phyloP scores from a whole-genome alignment of 257 asterid genomes.

The Capsicum pubescens region DNA sequence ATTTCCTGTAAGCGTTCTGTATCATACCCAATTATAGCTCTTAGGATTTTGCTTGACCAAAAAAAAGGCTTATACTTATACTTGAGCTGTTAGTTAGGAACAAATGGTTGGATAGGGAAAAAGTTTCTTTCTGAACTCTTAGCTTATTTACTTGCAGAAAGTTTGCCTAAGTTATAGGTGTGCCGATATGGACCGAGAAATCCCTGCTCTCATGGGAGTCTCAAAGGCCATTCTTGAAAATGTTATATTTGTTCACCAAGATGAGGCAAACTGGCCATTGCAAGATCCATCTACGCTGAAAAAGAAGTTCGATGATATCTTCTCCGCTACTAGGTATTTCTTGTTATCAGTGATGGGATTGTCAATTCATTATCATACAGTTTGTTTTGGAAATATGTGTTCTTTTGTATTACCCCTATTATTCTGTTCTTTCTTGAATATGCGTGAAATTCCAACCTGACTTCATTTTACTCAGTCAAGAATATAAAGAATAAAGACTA shows the following conservation, averaged over 20 bases:
- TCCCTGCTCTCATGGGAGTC: slow-evolving; percentile 99
- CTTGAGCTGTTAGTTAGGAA: not conserved
- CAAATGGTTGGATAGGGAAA: not conserved
- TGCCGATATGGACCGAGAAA: slow-evolving; percentile 99
- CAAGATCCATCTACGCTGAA: slow-evolving; percentile 92
- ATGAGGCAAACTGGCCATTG: slow-evolving; percentile 99
- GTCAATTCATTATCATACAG: not conserved
- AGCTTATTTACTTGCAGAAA: slow-evolving; percentile 69
- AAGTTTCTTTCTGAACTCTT: slow-evolving; percentile 34
- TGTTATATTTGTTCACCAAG: slow-evolving; percentile 98
- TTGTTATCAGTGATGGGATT: slow-evolving; percentile 24
- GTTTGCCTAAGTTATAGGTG: slow-evolving; percentile 98
- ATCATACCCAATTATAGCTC: not conserved
- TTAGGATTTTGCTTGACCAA: not conserved
- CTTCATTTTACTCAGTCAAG: slow-evolving; percentile 11
- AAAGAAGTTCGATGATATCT: slow-evolving; percentile 96
- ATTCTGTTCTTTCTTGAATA: slow-evolving; percentile 13
- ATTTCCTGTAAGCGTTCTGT: not conserved
- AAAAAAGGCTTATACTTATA: not conserved
- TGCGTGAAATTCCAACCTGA: not conserved
- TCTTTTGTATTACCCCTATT: not conserved
- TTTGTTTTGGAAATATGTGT: not conserved
- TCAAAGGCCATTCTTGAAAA: slow-evolving; percentile 97
- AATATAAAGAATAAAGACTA: not conserved
- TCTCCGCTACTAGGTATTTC: slow-evolving; percentile 92